Percentiles rank a stretch among this genome's conserved stretches.
Conservation (phyloP, 2,329 filamentous ascomycete species). For the Cordyceps militaris region DNA sequence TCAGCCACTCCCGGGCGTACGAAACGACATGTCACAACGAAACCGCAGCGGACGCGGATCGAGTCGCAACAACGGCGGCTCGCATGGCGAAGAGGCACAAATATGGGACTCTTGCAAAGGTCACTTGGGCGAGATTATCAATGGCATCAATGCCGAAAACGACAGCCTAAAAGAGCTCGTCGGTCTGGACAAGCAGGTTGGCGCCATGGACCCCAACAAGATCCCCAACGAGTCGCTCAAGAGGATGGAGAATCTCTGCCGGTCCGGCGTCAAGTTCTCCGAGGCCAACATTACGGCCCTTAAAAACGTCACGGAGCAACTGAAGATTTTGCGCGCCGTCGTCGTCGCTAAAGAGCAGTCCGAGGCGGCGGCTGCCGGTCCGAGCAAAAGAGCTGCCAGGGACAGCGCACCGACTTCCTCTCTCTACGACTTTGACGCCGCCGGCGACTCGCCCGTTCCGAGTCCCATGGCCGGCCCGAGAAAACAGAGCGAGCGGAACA, state of each 20-base stretch:
- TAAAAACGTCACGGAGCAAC: conserved; percentile 34
- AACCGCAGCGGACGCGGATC: conserved; percentile 38
- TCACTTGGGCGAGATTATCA: conserved; percentile 33
- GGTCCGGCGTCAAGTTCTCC: conserved; percentile 35
- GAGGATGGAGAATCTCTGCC: conserved; percentile 36
- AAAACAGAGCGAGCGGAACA: conserved; percentile 23
- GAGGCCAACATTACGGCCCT: conserved; percentile 32
- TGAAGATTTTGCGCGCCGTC: conserved; percentile 36
- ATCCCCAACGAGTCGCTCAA: conserved; percentile 31
- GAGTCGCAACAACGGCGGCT: conserved; percentile 36
- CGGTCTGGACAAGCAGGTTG: conserved; percentile 34
- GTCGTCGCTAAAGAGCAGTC: conserved; percentile 37
- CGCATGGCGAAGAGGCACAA: conserved; percentile 36
- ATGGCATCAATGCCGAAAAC: conserved; percentile 35
- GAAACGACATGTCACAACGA: conserved; percentile 34
- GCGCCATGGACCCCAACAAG: conserved; percentile 31
- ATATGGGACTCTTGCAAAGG: conserved; percentile 36
- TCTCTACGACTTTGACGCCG: conserved; percentile 38
- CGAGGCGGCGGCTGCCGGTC: conserved; percentile 26
- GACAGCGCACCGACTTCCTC: conserved; percentile 24
- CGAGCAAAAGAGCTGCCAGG: conserved; percentile 21
- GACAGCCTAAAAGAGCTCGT: conserved; percentile 34
- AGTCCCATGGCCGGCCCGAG: conserved; percentile 30
- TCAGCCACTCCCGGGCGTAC: not conserved
- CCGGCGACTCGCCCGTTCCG: conserved; percentile 38